These are phyloP conservation scores for Fusarium sp. DNA, from an alignment of 2,329 filamentous ascomycete genomes.

Conservation along the genomic window DNA sequence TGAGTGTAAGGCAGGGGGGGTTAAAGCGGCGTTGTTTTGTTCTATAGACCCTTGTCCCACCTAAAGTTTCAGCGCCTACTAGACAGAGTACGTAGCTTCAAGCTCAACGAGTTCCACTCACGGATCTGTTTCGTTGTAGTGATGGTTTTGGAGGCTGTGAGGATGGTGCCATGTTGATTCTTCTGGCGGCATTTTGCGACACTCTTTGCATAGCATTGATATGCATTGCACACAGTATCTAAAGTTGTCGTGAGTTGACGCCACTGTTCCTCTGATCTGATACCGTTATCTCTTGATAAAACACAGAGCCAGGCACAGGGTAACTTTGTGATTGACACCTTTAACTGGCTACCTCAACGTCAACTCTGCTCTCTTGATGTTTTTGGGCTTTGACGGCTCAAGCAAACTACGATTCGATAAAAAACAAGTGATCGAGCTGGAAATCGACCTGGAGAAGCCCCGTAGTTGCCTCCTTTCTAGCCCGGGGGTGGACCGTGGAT, in stretches of 20 bases:
- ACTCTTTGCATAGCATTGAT: neutral
- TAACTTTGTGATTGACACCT: conserved; percentile 6
- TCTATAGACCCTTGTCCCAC: conserved; percentile 16
- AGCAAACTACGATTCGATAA: conserved; percentile 17
- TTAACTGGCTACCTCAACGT: neutral
- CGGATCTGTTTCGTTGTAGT: neutral
- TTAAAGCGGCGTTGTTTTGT: conserved; percentile 17
- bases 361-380: neutral
- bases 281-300: conserved; percentile 15
- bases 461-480: conserved; percentile 16
- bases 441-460: neutral
- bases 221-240: neutral
- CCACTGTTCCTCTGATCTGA: conserved; percentile 21
- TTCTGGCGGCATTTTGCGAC: conserved; percentile 9
- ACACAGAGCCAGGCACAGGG: conserved; percentile 8
- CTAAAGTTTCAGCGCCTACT: neutral
- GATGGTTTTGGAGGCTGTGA: conserved; percentile 9
- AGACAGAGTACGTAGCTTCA: neutral
- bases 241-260: conserved; percentile 1
- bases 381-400: conserved; percentile 15
- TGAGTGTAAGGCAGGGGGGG: conserved; percentile 12
- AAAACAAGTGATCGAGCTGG: neutral
- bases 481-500: conserved; percentile 6
- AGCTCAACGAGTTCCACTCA: conserved; percentile 39
- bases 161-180: conserved; percentile 24